These are phyloP conservation scores for Allium sativum DNA, from an alignment of 106 monocot genomes.

Conservation along the genomic window DNA sequence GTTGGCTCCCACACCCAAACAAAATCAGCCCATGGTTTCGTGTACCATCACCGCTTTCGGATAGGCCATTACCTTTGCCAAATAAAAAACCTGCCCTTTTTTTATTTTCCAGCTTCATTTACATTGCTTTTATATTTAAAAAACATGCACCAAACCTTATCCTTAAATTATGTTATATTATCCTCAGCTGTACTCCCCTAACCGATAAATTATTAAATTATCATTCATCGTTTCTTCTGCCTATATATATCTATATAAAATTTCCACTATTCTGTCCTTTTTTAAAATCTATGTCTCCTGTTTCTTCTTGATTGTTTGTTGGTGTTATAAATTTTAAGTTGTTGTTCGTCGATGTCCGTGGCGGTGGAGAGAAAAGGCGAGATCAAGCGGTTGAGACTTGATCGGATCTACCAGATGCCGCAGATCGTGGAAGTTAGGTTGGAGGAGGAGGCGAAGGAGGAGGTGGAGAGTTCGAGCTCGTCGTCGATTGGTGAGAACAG, in stretches of 20 bases:
- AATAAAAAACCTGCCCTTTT: no score
- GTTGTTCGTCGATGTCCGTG: no score
- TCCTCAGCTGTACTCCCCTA: no score
- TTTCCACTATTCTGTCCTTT: neutral
- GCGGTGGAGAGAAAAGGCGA: neutral
- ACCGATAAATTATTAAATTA: neutral
- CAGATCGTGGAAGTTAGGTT: neutral
- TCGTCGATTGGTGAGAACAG: slow-evolving; percentile 10
- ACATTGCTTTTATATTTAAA: no score
- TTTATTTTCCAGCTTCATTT: no score
- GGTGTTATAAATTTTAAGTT: no score
- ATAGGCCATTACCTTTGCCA: no score
- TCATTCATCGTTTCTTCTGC: neutral
- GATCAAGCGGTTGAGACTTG: slow-evolving; percentile 1
- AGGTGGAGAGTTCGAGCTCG: neutral
- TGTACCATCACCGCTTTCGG: no score
- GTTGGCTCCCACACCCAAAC: no score
- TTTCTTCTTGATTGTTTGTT: neutral
- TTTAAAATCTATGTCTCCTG: neutral
- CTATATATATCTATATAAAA: no score
- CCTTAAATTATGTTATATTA: neutral
- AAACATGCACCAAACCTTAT: neutral
- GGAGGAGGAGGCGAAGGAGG: neutral
- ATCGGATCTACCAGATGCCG: neutral
- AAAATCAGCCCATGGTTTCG: no score